Percentiles rank a stretch among this genome's conserved stretches.
These are phyloP conservation scores for Cladophialophora chaetospira DNA, from an alignment of 2,329 filamentous ascomycete genomes.

Conservation along the genomic window DNA sequence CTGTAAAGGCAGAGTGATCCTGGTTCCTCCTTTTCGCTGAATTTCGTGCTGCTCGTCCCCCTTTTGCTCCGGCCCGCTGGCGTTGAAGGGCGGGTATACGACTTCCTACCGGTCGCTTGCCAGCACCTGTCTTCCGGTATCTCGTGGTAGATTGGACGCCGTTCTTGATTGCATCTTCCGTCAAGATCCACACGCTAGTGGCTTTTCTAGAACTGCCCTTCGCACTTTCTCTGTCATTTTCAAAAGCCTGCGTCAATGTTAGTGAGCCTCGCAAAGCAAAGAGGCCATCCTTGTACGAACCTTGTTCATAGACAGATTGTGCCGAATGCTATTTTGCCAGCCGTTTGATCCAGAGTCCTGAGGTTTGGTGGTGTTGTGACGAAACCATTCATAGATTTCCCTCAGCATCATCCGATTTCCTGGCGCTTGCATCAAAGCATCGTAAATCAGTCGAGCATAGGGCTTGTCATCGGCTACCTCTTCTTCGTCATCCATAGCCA, in stretches of 20 bases:
- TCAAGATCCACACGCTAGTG: constrained; percentile 78
- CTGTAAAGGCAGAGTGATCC: constrained; percentile 13
- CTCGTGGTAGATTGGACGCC: constrained; percentile 85
- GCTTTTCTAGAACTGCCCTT: constrained; percentile 60
- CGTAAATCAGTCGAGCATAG: constrained; percentile 80
- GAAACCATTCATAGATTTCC: constrained; percentile 90
- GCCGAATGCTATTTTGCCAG: constrained; percentile 94
- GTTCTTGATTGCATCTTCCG: constrained; percentile 65
- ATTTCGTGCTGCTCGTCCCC: constrained; percentile 44
- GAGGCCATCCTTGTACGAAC: constrained; percentile 58
- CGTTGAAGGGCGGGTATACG: constrained; percentile 44
- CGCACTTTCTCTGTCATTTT: constrained; percentile 37
- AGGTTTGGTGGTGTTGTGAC: constrained; percentile 75
- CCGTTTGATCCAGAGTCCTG: constrained; percentile 64
- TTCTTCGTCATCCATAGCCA: constrained; percentile 27
- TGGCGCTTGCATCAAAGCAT: constrained; percentile 69
- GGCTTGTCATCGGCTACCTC: constrained; percentile 57
- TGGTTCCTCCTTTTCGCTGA: constrained; percentile 33
- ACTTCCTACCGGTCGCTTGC: constrained; percentile 43
- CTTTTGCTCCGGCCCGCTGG: constrained; percentile 46
- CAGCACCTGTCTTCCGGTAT: constrained; percentile 56
- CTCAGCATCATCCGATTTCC: constrained; percentile 74
- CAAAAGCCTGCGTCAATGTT: constrained; percentile 38
- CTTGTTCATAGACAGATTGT: constrained; percentile 94
- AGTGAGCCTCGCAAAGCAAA: not conserved